These are phyloP conservation scores for Kazachstania viticola DNA, from an alignment of 805 yeast genomes.

Conservation along the genomic window DNA sequence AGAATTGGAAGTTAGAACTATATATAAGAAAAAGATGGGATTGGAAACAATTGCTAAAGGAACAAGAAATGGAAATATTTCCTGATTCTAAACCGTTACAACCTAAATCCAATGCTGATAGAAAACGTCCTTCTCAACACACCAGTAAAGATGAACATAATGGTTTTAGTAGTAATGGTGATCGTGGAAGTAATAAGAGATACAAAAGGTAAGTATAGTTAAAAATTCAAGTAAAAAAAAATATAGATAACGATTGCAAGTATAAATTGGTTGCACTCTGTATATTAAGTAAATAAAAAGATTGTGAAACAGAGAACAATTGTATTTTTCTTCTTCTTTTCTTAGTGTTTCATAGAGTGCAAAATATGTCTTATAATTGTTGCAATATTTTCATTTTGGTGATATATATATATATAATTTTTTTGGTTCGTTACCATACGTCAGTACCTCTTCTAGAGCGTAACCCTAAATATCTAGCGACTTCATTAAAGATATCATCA, in stretches of 20 bases:
- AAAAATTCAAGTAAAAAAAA: background rate
- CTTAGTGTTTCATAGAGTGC: no score
- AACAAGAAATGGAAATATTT: constrained; percentile 34
- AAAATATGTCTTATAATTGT: no score
- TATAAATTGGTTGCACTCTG: no score
- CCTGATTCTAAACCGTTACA: constrained; percentile 27
- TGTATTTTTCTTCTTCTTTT: no score
- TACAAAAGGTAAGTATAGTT: background rate
- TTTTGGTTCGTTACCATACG: constrained; percentile 33
- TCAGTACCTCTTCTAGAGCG: constrained; percentile 39
- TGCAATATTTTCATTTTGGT: no score
- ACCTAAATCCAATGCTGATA: no score
- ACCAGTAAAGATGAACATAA: background rate
- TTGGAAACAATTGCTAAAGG: constrained; percentile 62
- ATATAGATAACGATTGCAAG: background rate
- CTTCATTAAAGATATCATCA: constrained; percentile 44
- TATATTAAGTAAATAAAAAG: no score
- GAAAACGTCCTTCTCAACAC: background rate
- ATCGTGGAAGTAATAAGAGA: background rate
- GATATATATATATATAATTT: background rate
- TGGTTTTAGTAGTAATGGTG: background rate
- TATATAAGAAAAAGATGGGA: constrained; percentile 42
- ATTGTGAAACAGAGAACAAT: no score
- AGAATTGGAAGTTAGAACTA: constrained; percentile 83
- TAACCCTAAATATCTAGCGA: constrained; percentile 62